phyloP scores from a whole-genome alignment of 176 grass and related monocot species.

The Oryza rufipogon region DNA sequence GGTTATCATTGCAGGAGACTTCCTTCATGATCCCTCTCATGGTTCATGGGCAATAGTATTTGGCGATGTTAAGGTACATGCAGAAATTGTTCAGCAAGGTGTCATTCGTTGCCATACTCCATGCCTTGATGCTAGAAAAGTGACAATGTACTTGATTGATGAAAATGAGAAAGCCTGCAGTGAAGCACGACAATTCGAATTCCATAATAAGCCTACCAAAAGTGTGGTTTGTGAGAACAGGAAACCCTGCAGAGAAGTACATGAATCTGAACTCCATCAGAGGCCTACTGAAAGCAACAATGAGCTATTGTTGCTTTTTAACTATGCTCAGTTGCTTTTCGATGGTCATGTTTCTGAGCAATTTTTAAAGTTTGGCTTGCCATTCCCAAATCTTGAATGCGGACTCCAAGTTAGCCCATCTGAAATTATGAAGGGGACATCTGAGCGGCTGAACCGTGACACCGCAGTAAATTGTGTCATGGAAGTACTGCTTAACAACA shows the following conservation, averaged over 20 bases:
- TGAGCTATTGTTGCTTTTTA: slow-evolving; percentile 55
- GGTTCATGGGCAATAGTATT: slow-evolving; percentile 59
- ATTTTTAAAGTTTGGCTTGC: slow-evolving; percentile 40
- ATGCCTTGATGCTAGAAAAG: slow-evolving; percentile 60
- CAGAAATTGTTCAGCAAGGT: slow-evolving; percentile 74
- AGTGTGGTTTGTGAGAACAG: slow-evolving; percentile 50
- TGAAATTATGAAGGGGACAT: slow-evolving; percentile 31
- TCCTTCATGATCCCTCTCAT: slow-evolving; percentile 51
- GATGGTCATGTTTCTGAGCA: slow-evolving; percentile 36
- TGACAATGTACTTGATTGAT: slow-evolving; percentile 62
- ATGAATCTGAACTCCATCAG: slow-evolving; percentile 50
- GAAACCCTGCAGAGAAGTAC: slow-evolving; percentile 49
- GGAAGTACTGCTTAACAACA: slow-evolving; percentile 74
- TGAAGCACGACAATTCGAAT: slow-evolving; percentile 72
- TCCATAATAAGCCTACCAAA: slow-evolving; percentile 56
- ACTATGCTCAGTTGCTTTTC: slow-evolving; percentile 68
- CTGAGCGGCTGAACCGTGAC: slow-evolving; percentile 41
- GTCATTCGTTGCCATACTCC: slow-evolving; percentile 78
- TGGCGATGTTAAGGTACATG: slow-evolving; percentile 71
- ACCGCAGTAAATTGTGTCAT: slow-evolving; percentile 51
- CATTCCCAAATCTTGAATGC: slow-evolving; percentile 14
- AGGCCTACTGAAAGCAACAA: slow-evolving; percentile 52
- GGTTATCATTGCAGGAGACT: slow-evolving; percentile 87
- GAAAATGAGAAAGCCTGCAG: slow-evolving; percentile 62
- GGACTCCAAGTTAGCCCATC: slow-evolving; percentile 38